Evolutionary conservation across 2,329 filamentous ascomycete genomes (phyloP).

Genomic region (Knoxdaviesia proteae): DNA sequence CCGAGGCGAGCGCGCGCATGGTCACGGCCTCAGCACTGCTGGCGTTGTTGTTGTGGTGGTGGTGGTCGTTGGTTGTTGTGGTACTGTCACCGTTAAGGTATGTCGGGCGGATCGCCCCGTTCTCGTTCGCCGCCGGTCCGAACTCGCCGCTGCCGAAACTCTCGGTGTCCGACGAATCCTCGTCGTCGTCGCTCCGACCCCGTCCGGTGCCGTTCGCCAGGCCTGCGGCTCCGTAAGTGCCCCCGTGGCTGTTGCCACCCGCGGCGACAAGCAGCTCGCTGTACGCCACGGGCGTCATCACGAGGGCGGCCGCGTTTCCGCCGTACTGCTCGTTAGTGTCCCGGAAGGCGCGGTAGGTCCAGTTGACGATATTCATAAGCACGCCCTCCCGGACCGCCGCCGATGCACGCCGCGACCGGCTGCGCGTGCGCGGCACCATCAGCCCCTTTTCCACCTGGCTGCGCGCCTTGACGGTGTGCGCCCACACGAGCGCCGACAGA

Average conservation of each 20-base stretch:
- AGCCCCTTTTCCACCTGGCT: constrained; percentile 4
- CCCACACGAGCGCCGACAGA: constrained; percentile 19
- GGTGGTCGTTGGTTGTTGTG: no score
- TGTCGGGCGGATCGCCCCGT: no score
- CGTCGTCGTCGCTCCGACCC: no score
- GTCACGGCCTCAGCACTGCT: no score
- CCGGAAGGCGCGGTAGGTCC: constrained; percentile 15
- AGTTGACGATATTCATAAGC: constrained; percentile 21
- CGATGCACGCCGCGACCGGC: neutral
- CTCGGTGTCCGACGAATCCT: no score
- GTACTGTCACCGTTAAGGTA: no score
- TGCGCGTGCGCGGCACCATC: neutral
- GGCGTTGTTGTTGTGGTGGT: no score
- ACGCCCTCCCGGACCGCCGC: constrained; percentile 4
- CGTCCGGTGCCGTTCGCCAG: no score
- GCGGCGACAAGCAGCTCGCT: constrained; percentile 8
- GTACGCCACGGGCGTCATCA: constrained; percentile 11
- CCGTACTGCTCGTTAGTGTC: constrained; percentile 13
- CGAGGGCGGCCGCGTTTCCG: constrained; percentile 20
- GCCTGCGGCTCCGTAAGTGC: no score
- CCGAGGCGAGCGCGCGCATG: constrained; percentile 9
- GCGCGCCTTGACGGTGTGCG: constrained; percentile 16
- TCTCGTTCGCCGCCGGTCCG: no score
- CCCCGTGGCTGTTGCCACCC: constrained; percentile 4
- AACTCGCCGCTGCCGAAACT: no score